phyloP scores from a whole-genome alignment of 2,329 filamentous ascomycete genomes.

The Blastomyces silverae region DNA sequence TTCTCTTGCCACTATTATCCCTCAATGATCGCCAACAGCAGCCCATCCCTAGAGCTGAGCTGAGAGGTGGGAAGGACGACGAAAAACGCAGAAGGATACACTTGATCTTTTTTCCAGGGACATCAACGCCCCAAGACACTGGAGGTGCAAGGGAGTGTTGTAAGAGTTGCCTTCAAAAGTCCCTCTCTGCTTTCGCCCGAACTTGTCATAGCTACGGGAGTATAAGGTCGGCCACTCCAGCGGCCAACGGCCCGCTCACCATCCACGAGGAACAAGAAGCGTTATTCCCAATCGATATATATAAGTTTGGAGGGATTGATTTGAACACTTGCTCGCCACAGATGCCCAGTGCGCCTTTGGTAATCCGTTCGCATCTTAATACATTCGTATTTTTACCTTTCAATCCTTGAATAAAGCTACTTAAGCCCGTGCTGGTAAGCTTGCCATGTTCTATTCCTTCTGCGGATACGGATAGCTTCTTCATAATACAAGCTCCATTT shows the following conservation, averaged over 20 bases:
- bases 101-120: background rate
- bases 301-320: background rate
- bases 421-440: background rate
- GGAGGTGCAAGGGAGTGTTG: conserved; percentile 2
- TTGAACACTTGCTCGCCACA: background rate
- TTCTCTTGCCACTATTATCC: background rate
- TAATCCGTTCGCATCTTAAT: background rate
- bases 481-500: background rate
- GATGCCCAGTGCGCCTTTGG: background rate
- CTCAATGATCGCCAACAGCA: conserved; percentile 7
- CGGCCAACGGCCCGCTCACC: background rate
- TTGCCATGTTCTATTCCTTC: background rate
- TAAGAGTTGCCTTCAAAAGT: background rate
- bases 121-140: background rate
- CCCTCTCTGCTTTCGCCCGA: conserved; percentile 2
- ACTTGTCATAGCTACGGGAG: background rate
- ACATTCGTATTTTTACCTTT: background rate
- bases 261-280: background rate
- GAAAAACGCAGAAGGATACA: background rate
- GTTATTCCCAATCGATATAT: background rate
- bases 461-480: background rate
- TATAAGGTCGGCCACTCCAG: background rate
- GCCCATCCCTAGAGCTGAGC: background rate
- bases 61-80: background rate
- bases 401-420: background rate